These are phyloP conservation scores for Nitzschia putrida DNA, from an alignment of 108 stramenopile species.

Conservation along the genomic window DNA sequence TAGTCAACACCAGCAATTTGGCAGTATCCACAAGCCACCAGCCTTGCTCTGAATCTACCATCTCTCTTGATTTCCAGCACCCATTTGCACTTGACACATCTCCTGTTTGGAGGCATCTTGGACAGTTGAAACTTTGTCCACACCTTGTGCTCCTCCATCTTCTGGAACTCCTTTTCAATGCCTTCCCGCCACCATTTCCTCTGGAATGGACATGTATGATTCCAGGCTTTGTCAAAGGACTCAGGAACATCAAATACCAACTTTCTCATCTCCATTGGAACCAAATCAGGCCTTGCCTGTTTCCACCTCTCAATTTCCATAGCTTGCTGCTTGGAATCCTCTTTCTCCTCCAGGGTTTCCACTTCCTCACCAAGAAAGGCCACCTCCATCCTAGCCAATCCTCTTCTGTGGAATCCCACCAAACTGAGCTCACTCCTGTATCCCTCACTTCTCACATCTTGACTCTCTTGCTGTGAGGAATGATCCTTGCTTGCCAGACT, in stretches of 20 bases:
- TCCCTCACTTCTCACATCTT: too few relatives aligned
- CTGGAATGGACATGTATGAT: neutral
- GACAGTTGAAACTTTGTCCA: neutral
- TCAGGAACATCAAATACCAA: neutral
- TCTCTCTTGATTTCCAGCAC: conserved; percentile 4
- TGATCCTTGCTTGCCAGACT: neutral
- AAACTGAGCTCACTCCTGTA: too few relatives aligned
- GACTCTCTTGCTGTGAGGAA: neutral
- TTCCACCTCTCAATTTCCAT: neutral
- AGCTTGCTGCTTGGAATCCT: neutral
- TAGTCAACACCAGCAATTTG: conserved; percentile 16
- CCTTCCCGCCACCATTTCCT: neutral
- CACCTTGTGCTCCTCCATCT: conserved; percentile 7
- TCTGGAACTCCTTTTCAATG: conserved; percentile 5
- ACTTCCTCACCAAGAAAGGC: neutral
- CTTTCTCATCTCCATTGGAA: neutral
- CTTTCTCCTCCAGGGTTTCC: neutral
- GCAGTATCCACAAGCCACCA: conserved; percentile 15
- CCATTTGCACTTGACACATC: too few relatives aligned
- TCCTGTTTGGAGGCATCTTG: conserved; percentile 1
- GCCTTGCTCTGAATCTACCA: too few relatives aligned
- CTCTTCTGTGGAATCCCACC: too few relatives aligned
- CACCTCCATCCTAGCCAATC: too few relatives aligned
- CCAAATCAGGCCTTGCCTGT: neutral
- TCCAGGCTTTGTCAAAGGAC: neutral